Conservation (phyloP, 2,329 filamentous ascomycete genomes). For the Pseudocercospora pini-densiflorae region DNA sequence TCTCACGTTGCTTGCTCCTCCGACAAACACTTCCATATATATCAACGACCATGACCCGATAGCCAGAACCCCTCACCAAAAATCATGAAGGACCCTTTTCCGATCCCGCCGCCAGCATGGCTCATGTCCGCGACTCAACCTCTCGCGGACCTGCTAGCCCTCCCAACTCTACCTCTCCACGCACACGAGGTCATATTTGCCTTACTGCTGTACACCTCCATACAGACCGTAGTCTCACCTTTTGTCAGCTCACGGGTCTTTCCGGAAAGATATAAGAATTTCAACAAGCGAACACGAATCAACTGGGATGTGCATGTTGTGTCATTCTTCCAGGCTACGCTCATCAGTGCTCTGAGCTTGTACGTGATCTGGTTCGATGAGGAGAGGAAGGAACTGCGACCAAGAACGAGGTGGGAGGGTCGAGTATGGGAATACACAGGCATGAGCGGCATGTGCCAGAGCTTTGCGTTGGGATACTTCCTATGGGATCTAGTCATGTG, state of each 20-base stretch:
- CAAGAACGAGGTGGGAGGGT: conserved; percentile 66
- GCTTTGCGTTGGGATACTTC: conserved; percentile 80
- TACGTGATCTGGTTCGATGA: conserved; percentile 73
- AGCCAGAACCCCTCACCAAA: conserved; percentile 13
- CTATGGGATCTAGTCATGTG: conserved; percentile 80
- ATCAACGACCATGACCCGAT: conserved; percentile 22
- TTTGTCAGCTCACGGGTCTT: conserved; percentile 66
- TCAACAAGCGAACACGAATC: conserved; percentile 67
- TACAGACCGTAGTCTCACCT: conserved; percentile 71
- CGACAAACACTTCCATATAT: not conserved
- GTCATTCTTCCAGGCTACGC: conserved; percentile 74
- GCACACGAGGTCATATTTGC: conserved; percentile 75
- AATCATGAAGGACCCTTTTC: conserved; percentile 75
- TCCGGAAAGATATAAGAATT: conserved; percentile 64
- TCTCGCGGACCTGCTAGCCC: conserved; percentile 63
- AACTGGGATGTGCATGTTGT: conserved; percentile 90
- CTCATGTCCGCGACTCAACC: conserved; percentile 64
- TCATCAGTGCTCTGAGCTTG: conserved; percentile 74
- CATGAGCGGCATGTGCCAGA: conserved; percentile 72
- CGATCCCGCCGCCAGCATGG: conserved; percentile 61
- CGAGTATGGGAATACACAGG: conserved; percentile 77
- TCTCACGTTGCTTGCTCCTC: not conserved
- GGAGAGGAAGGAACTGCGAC: conserved; percentile 58
- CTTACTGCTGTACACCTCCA: conserved; percentile 69
- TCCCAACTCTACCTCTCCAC: conserved; percentile 74